Evolutionary conservation across 225 moss, liverwort and hornwort species (phyloP).

Genomic region (Bryoerythrophyllum caledonicum): DNA sequence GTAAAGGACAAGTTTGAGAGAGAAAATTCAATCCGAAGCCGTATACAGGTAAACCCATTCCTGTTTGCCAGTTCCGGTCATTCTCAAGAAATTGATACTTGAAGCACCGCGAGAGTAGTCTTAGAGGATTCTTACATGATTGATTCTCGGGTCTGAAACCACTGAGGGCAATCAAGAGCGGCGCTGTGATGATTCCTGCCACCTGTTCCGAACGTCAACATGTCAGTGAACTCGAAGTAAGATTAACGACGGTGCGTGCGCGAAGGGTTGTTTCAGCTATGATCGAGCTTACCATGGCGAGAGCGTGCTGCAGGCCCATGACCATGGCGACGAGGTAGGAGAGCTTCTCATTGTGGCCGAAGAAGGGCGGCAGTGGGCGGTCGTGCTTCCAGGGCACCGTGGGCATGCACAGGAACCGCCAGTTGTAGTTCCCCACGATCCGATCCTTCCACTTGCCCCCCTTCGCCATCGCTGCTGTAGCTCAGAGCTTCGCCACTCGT

Average conservation of each 20-base stretch:
- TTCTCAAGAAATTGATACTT: background rate
- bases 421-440: constrained; percentile 67
- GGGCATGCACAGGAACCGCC: constrained; percentile 65
- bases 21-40: background rate
- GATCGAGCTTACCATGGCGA: constrained; percentile 64
- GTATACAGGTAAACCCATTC: no score
- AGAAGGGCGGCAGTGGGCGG: constrained; percentile 70
- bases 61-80: no score
- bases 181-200: constrained; percentile 73
- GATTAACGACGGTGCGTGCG: no score
- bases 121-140: constrained; percentile 46
- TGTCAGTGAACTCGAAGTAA: background rate
- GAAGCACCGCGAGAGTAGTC: background rate
- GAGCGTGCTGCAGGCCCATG: constrained; percentile 90
- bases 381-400: constrained; percentile 57
- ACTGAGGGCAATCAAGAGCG: constrained; percentile 47
- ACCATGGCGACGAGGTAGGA: constrained; percentile 53
- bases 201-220: constrained; percentile 41
- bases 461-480: constrained; percentile 15
- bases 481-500: background rate
- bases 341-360: constrained; percentile 64
- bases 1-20: background rate
- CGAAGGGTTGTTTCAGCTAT: no score
- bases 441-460: constrained; percentile 35
- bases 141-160: constrained; percentile 44